phyloP scores from a whole-genome alignment of 306 rosid species.

The Neltuma alba region DNA sequence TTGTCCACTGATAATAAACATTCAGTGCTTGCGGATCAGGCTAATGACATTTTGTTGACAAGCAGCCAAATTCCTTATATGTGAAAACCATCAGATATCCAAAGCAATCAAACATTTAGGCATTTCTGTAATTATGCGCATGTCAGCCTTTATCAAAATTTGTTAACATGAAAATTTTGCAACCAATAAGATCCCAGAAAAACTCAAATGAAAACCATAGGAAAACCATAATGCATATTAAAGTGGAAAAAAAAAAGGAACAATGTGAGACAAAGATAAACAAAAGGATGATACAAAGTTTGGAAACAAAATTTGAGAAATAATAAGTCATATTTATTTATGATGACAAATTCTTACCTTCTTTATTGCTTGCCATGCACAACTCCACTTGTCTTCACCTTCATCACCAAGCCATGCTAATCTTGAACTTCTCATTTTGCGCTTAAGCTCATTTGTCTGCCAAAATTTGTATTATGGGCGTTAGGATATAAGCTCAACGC shows the following conservation, averaged over 20 bases:
- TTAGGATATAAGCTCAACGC: background rate
- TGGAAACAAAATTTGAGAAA: background rate
- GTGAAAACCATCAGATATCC: background rate
- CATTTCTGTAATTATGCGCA: background rate
- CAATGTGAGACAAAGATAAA: background rate
- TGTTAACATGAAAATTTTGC: background rate
- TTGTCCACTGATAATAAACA: background rate
- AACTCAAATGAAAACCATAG: background rate
- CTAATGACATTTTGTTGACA: background rate
- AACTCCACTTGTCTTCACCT: constrained; percentile 39
- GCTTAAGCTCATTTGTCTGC: constrained; percentile 34
- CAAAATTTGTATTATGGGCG: background rate
- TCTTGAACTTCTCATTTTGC: constrained; percentile 36
- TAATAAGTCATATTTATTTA: background rate
- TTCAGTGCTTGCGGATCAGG: background rate
- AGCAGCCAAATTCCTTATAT: background rate
- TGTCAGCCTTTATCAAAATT: background rate
- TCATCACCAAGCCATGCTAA: constrained; percentile 45
- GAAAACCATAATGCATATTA: background rate
- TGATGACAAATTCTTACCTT: background rate
- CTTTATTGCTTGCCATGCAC: constrained; percentile 49
- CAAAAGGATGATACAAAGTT: background rate
- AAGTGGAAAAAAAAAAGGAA: background rate
- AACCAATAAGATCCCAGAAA: background rate
- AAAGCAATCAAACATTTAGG: background rate